Conservation (phyloP, 306 rosid genomes). For the Gynostemma pentaphyllum region DNA sequence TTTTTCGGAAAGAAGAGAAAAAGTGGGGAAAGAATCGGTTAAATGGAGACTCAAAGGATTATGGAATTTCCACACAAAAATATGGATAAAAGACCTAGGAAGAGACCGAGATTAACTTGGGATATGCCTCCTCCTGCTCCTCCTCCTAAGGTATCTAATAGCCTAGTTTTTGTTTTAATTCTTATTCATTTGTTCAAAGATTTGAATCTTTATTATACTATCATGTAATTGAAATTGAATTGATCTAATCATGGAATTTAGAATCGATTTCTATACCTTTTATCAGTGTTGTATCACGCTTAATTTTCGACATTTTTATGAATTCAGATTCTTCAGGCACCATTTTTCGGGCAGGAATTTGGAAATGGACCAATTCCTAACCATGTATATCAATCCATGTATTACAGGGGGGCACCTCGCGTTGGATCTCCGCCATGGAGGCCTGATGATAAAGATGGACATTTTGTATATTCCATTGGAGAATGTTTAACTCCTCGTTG, state of each 20-base stretch:
- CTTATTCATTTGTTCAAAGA: neutral
- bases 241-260: neutral
- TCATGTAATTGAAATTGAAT: neutral
- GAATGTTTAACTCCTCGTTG: constrained; percentile 64
- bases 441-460: constrained; percentile 75
- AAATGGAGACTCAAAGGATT: constrained; percentile 67
- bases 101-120: constrained; percentile 70
- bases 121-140: constrained; percentile 57
- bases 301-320: neutral
- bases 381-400: constrained; percentile 36
- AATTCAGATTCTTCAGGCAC: constrained; percentile 42
- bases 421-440: constrained; percentile 74
- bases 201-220: too few species aligned
- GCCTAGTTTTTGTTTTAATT: neutral
- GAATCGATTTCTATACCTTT: neutral
- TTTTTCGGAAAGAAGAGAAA: neutral
- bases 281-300: neutral
- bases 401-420: constrained; percentile 42
- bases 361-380: constrained; percentile 37
- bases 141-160: constrained; percentile 34
- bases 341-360: constrained; percentile 49
- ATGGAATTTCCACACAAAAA: constrained; percentile 57
- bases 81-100: constrained; percentile 71
- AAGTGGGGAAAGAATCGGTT: constrained; percentile 21
- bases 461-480: constrained; percentile 47